Evolutionary conservation across 2,329 filamentous ascomycete genomes (phyloP).

Genomic region (Apiospora koreana): DNA sequence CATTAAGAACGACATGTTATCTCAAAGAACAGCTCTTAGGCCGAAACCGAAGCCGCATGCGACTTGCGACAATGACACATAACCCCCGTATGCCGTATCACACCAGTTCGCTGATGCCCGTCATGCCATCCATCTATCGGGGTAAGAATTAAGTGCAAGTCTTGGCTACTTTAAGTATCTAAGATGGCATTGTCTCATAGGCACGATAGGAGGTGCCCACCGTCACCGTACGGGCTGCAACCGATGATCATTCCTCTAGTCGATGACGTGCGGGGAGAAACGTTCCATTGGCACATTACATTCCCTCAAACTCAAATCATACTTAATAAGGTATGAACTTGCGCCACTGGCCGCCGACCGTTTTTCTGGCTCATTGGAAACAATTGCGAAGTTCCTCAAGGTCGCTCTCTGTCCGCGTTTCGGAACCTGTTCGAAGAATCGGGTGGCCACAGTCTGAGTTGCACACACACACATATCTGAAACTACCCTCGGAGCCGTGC

Average conservation of each 20-base stretch:
- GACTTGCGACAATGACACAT: neutral
- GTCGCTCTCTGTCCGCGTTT: neutral
- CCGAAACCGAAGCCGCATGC: neutral
- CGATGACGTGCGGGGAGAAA: neutral
- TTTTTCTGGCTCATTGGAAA: neutral
- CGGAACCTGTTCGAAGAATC: neutral
- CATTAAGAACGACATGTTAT: neutral
- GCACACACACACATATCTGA: neutral
- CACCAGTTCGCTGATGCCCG: neutral
- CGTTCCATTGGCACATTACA: conserved; percentile 4
- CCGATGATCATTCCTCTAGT: neutral
- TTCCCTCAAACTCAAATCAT: neutral
- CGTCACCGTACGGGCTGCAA: neutral
- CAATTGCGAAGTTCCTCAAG: neutral
- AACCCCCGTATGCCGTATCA: neutral
- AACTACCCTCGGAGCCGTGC: neutral
- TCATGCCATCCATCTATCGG: neutral
- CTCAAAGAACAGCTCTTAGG: neutral
- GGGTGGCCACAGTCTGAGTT: neutral
- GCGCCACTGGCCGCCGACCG: neutral
- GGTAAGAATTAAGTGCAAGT: neutral
- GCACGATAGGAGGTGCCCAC: neutral
- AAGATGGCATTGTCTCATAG: neutral
- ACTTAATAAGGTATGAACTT: neutral
- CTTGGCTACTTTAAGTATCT: neutral